These are phyloP conservation scores for Lactarius vividus DNA, from an alignment of 768 basidiomycete species.

Conservation along the genomic window DNA sequence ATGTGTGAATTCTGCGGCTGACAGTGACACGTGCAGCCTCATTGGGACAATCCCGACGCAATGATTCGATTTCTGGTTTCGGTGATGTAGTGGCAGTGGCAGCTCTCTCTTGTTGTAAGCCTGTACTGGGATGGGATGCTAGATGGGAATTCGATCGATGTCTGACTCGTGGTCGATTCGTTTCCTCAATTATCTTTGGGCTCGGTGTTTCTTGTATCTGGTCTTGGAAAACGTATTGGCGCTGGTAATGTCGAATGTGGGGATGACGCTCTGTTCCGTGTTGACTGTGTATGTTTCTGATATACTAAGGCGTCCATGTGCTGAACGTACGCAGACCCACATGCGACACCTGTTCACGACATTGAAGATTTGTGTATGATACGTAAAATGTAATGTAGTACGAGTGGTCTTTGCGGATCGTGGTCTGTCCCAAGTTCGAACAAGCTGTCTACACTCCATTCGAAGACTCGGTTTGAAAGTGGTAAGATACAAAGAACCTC, in stretches of 20 bases:
- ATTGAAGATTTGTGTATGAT: not conserved
- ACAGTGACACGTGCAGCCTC: conserved; percentile 11
- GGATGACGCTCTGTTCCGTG: not conserved
- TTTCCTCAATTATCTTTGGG: not conserved
- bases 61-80: conserved; percentile 22
- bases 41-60: conserved; percentile 25
- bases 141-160: not conserved
- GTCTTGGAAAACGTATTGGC: not conserved
- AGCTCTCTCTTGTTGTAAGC: not conserved
- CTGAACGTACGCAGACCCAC: not conserved
- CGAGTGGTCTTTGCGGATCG: too few species aligned
- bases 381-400: not conserved
- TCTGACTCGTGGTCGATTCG: not conserved
- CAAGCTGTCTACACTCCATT: not conserved
- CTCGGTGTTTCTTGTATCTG: not conserved
- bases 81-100: conserved; percentile 3
- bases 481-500: too few species aligned
- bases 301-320: not conserved
- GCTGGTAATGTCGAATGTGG: not conserved
- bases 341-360: not conserved
- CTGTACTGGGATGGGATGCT: not conserved
- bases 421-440: too few species aligned
- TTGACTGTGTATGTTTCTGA: not conserved
- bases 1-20: not conserved
- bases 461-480: too few species aligned